Percentiles rank a stretch among this genome's conserved stretches.
These are phyloP conservation scores for Calcarisporium arbuscula DNA, from an alignment of 2,329 filamentous ascomycete species.

Conservation along the genomic window DNA sequence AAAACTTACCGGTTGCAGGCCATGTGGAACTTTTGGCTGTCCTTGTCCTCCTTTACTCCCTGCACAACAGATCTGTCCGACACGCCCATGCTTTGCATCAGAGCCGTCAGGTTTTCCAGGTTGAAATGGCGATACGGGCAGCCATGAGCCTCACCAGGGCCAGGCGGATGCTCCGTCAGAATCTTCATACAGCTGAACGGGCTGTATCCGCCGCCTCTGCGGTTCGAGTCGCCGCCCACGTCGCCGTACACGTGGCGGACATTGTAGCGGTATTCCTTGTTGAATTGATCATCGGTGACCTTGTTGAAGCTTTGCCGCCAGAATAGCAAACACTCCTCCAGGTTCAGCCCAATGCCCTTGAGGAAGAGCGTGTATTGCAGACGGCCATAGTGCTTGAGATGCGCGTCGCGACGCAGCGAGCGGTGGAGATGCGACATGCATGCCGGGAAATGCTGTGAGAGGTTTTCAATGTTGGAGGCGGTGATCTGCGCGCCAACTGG, in stretches of 20 bases:
- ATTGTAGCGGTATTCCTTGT: slow-evolving; percentile 97
- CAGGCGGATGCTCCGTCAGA: slow-evolving; percentile 79
- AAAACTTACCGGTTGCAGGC: slow-evolving; percentile 74
- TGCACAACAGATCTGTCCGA: slow-evolving; percentile 70
- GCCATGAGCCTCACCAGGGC: slow-evolving; percentile 85
- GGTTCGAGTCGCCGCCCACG: slow-evolving; percentile 85
- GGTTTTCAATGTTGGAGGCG: slow-evolving; percentile 70
- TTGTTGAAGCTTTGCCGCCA: slow-evolving; percentile 84
- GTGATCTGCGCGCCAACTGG: slow-evolving; percentile 68
- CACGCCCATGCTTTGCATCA: slow-evolving; percentile 76
- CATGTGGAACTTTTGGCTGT: slow-evolving; percentile 84
- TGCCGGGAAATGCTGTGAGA: slow-evolving; percentile 78
- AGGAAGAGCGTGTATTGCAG: slow-evolving; percentile 95
- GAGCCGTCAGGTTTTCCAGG: slow-evolving; percentile 71
- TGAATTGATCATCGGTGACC: slow-evolving; percentile 89
- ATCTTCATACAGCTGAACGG: slow-evolving; percentile 96
- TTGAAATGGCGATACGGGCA: slow-evolving; percentile 94
- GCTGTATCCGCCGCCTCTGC: slow-evolving; percentile 79
- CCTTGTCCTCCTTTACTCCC: slow-evolving; percentile 82
- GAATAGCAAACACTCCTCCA: slow-evolving; percentile 90
- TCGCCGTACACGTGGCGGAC: slow-evolving; percentile 93
- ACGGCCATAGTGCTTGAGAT: slow-evolving; percentile 89
- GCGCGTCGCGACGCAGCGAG: slow-evolving; percentile 76
- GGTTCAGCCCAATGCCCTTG: slow-evolving; percentile 84
- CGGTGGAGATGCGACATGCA: slow-evolving; percentile 93